Evolutionary conservation across 2,329 filamentous ascomycete genomes (phyloP), one percentile per base, ranked within the genome.

Genomic region (Graphium sp.): DNA sequence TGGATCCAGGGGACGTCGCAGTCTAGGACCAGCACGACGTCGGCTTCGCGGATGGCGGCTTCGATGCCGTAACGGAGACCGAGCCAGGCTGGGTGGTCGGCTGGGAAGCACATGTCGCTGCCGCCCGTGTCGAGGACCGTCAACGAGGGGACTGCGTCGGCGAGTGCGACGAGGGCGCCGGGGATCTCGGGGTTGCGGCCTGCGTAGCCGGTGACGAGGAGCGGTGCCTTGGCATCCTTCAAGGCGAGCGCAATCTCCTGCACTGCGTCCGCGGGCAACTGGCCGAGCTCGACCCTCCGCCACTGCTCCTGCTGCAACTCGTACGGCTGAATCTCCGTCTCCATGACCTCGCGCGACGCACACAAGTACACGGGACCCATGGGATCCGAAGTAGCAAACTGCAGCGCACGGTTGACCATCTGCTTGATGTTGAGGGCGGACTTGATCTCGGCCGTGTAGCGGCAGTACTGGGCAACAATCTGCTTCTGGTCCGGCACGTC

Each of bases 1-100:
- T 76, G 74, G 31, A 94, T 84, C 83, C 84, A 94, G 0, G 85
- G 85, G 0, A 93, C 83, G 44, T 94, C 85, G 37, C 83, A 91
- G 49, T 94, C 79, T 15, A 92, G 45, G 3, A 93, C 75, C 1
- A 94, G 39, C 34, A 94, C 91, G 8, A 83, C 68, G 46, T 94
- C 87, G 1, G 85, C 82, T 1, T 70, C 70, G 33, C 62, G 66
- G 45, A 93, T 80, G 23, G 62, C 60, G 2, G 80, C 70, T 29
- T 92, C 78, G 3, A 67, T 61, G 4, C 82, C 82, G 40, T 74
- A 91, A 24, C 73, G 64, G 29, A 89, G 48, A 3, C 85, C 76
- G 9, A 82, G 45, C 55, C 68, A 81, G 1, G 54, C 69, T 2
- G 64, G 69, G 40, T 84, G 77, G 30, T 75, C 59, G 1, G 68